Percentiles rank a stretch among this genome's conserved stretches.
phyloP scores from a whole-genome alignment of 2,329 filamentous ascomycete genomes.

The Massarina eburnea region DNA sequence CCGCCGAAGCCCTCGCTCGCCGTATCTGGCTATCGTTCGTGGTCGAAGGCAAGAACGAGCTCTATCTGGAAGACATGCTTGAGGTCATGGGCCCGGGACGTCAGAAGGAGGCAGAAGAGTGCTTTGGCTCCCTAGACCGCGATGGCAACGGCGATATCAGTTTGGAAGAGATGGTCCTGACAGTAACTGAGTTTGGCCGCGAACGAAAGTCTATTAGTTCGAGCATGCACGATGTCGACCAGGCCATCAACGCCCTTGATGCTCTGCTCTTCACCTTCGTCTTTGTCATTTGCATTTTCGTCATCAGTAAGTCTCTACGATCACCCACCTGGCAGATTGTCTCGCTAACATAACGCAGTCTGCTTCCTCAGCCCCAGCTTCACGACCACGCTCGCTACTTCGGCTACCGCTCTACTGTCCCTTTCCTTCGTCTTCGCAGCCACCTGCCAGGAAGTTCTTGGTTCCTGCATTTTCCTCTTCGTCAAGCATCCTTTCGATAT shows the following conservation, averaged over 20 bases:
- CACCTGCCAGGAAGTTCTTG: slow-evolving; percentile 92
- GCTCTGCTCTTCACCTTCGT: slow-evolving; percentile 81
- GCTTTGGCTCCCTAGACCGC: slow-evolving; percentile 76
- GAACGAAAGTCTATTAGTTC: slow-evolving; percentile 85
- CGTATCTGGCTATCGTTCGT: slow-evolving; percentile 99
- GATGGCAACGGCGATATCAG: slow-evolving; percentile 94
- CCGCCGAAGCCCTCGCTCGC: slow-evolving; percentile 88
- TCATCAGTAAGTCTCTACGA: slow-evolving; percentile 64
- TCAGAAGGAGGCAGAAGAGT: slow-evolving; percentile 79
- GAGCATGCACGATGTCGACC: slow-evolving; percentile 96
- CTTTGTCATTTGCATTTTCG: slow-evolving; percentile 76
- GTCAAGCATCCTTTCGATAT: slow-evolving; percentile 98
- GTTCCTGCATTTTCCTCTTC: slow-evolving; percentile 97
- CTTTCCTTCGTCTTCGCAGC: slow-evolving; percentile 96
- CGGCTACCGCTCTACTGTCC: slow-evolving; percentile 87
- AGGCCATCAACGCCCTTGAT: slow-evolving; percentile 89
- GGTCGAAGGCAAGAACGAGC: slow-evolving; percentile 78
- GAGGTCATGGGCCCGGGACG: slow-evolving; percentile 82
- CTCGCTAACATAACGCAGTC: slow-evolving; percentile 51
- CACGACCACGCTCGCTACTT: slow-evolving; percentile 80
- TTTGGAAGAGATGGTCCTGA: slow-evolving; percentile 91
- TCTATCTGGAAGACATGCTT: slow-evolving; percentile 78
- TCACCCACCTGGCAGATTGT: not conserved
- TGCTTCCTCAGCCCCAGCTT: slow-evolving; percentile 88
- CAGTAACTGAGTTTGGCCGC: slow-evolving; percentile 78